Evolutionary conservation across 1,139 yeast species (phyloP).

Genomic region (Candida frijolesensis): DNA sequence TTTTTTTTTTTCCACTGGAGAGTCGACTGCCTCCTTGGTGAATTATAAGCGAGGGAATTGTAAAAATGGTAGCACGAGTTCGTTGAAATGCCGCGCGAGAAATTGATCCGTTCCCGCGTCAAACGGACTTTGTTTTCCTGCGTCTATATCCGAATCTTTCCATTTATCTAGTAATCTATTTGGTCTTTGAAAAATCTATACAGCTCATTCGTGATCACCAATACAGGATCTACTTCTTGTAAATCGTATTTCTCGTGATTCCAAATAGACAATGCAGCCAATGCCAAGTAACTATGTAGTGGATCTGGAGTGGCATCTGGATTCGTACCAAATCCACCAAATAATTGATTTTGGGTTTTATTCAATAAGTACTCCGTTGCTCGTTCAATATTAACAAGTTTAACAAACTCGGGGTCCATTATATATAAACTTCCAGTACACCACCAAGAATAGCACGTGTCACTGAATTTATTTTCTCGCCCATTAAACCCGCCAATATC

Average conservation of each 20-base stretch:
- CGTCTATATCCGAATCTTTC: background rate
- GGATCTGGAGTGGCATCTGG: constrained; percentile 69
- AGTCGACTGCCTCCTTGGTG: too few relatives aligned
- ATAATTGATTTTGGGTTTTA: constrained; percentile 59
- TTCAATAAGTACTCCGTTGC: constrained; percentile 53
- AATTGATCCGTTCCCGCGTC: too few relatives aligned
- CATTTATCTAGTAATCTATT: constrained; percentile 3
- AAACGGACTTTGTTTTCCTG: background rate
- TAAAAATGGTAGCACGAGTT: too few relatives aligned
- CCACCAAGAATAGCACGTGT: constrained; percentile 96
- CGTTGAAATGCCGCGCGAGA: too few relatives aligned
- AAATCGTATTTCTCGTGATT: constrained; percentile 23
- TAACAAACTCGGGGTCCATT: constrained; percentile 26
- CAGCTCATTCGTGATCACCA: constrained; percentile 28
- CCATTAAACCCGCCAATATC: constrained; percentile 87
- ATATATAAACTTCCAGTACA: constrained; percentile 60
- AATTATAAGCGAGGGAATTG: too few relatives aligned
- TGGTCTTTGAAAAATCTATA: constrained; percentile 10
- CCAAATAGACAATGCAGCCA: constrained; percentile 57
- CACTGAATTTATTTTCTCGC: constrained; percentile 78
- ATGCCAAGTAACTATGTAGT: constrained; percentile 62
- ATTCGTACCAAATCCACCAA: constrained; percentile 86
- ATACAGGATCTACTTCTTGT: constrained; percentile 25
- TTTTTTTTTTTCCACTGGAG: too few relatives aligned
- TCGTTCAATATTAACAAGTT: constrained; percentile 37